Percentiles rank a stretch among this genome's conserved stretches.
These are phyloP conservation scores for Leptographium flavum DNA, from an alignment of 2,329 filamentous ascomycete species.

Conservation along the genomic window DNA sequence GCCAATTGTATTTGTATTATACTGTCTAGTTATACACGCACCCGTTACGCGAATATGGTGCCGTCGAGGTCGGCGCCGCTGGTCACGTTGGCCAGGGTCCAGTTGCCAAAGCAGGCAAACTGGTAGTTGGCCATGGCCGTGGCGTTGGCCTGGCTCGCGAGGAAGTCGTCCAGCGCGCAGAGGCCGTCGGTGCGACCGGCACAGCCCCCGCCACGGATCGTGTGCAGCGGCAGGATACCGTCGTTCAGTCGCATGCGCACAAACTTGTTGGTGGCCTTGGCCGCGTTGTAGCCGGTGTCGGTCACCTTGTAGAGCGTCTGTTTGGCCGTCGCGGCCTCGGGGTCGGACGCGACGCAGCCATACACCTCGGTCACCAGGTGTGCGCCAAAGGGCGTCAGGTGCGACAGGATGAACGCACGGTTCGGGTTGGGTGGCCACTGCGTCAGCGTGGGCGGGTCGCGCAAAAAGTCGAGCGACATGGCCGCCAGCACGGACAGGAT, in stretches of 20 bases:
- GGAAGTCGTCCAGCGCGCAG: constrained; percentile 26
- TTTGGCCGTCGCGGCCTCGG: constrained; percentile 23
- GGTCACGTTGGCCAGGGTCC: constrained; percentile 22
- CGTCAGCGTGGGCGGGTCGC: constrained; percentile 26
- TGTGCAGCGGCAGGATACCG: constrained; percentile 30
- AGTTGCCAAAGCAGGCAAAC: constrained; percentile 33
- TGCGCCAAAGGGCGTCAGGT: constrained; percentile 39
- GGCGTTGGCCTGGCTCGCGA: constrained; percentile 24
- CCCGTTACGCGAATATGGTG: constrained; percentile 14
- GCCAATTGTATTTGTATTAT: neutral
- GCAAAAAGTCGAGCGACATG: constrained; percentile 39
- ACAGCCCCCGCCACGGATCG: constrained; percentile 31
- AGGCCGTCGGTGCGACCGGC: constrained; percentile 27
- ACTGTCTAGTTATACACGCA: neutral
- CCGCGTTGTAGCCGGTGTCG: constrained; percentile 30
- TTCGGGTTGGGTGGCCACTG: constrained; percentile 26
- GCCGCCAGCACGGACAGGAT: constrained; percentile 34
- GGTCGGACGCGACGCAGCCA: constrained; percentile 27
- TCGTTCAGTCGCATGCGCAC: constrained; percentile 34
- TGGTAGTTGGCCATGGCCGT: constrained; percentile 28
- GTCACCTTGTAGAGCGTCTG: constrained; percentile 25
- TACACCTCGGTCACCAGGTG: constrained; percentile 41
- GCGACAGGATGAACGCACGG: constrained; percentile 31
- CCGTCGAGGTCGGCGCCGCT: constrained; percentile 29
- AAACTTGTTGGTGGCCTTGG: constrained; percentile 28